Evolutionary conservation across 345 rosid genomes (phyloP).

Genomic region (Reutealis trisperma): DNA sequence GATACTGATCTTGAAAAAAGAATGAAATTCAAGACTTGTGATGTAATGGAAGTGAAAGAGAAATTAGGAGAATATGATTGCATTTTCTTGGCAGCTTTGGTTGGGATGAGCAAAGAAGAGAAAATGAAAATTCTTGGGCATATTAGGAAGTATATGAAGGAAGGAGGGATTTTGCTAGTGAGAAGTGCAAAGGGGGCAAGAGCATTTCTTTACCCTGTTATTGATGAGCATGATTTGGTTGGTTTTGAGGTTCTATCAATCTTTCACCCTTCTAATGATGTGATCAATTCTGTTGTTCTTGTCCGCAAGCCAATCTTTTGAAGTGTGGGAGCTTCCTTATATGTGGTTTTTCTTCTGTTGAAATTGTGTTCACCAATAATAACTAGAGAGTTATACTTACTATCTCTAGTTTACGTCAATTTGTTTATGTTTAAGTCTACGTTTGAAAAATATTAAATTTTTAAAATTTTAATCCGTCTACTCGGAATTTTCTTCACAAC

Average conservation of each 20-base stretch:
- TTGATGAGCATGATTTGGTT: constrained; percentile 31
- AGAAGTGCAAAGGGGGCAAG: constrained; percentile 50
- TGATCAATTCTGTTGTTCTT: constrained; percentile 42
- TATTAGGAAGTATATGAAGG: constrained; percentile 36
- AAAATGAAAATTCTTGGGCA: constrained; percentile 35
- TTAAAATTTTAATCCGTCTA: too few species aligned
- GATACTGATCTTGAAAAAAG: constrained; percentile 35
- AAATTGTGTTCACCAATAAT: too few species aligned
- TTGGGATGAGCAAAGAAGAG: constrained; percentile 39
- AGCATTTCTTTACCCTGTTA: constrained; percentile 41
- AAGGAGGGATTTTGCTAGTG: constrained; percentile 33
- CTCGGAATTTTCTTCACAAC: too few species aligned
- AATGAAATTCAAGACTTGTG: constrained; percentile 35
- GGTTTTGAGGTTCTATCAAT: constrained; percentile 43
- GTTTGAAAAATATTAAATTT: too few species aligned
- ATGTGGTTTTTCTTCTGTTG: background rate
- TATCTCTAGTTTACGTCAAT: too few species aligned
- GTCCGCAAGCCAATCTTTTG: constrained; percentile 27
- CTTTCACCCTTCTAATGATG: constrained; percentile 40
- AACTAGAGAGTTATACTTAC: too few species aligned
- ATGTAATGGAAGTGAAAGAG: constrained; percentile 38
- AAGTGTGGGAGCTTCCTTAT: background rate
- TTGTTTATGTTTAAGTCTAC: too few species aligned
- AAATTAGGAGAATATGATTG: constrained; percentile 38
- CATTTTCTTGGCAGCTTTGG: constrained; percentile 47